Evolutionary conservation across 169 alveolate species (phyloP).

Genomic region (Plasmodium gaboni): DNA sequence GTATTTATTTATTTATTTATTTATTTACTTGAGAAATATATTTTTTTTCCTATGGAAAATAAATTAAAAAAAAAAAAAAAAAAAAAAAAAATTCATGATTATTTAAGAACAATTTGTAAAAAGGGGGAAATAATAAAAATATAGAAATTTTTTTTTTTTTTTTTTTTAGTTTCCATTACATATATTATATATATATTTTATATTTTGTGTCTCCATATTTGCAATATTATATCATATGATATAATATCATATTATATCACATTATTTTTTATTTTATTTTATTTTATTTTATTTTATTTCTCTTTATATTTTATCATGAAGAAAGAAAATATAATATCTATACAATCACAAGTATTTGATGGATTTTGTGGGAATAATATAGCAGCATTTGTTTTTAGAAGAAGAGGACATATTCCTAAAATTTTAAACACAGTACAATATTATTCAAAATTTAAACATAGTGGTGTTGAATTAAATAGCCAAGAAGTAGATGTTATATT

Average conservation of each 20-base stretch:
- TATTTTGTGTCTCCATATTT: not conserved
- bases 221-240: not conserved
- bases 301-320: slow-evolving; percentile 8
- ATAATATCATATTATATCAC: too few species aligned
- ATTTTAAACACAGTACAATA: slow-evolving; percentile 68
- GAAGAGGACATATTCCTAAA: slow-evolving; percentile 71
- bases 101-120: too few species aligned
- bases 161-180: not conserved
- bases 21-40: too few species aligned
- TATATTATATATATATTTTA: not conserved
- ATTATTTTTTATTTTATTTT: not conserved
- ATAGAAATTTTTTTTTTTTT: not conserved
- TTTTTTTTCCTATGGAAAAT: too few species aligned
- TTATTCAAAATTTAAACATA: slow-evolving; percentile 60
- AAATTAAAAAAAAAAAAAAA: too few species aligned
- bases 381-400: slow-evolving; percentile 59
- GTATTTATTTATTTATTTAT: too few species aligned
- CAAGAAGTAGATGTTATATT: slow-evolving; percentile 32
- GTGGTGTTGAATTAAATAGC: slow-evolving; percentile 33
- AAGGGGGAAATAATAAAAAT: too few species aligned
- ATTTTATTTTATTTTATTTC: not conserved
- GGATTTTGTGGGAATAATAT: slow-evolving; percentile 75
- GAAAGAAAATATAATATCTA: slow-evolving; percentile 42
- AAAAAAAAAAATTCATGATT: too few species aligned
- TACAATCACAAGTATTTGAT: slow-evolving; percentile 68